A percentile compares a stretch with the other conserved stretches of the same genome.
Evolutionary conservation across 306 rosid genomes (phyloP).

Genomic region (Castanopsis chinensis): DNA sequence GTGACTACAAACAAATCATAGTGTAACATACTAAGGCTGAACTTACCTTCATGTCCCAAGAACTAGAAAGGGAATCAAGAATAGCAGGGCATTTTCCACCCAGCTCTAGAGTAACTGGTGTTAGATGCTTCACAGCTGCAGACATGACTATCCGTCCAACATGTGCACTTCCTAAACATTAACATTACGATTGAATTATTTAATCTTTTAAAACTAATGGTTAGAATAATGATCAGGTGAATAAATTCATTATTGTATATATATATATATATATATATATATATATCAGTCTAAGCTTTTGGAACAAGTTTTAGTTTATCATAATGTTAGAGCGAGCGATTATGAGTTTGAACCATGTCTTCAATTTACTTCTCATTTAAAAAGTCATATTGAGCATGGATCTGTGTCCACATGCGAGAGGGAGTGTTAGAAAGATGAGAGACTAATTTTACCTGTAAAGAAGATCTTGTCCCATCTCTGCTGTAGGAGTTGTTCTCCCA

Average conservation of each 20-base stretch:
- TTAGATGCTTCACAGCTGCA: conserved; percentile 63
- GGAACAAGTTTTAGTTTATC: too few species aligned
- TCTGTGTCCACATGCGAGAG: too few species aligned
- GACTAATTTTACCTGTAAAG: conserved; percentile 50
- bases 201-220: background rate
- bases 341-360: too few species aligned
- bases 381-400: too few species aligned
- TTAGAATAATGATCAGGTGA: too few species aligned
- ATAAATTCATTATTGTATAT: too few species aligned
- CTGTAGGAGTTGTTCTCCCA: conserved; percentile 48
- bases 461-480: conserved; percentile 72
- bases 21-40: background rate
- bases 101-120: conserved; percentile 69
- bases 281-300: too few species aligned
- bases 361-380: too few species aligned
- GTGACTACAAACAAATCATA: background rate
- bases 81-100: conserved; percentile 86
- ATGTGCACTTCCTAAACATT: conserved; percentile 47
- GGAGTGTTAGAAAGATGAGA: background rate
- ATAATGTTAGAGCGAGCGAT: too few species aligned
- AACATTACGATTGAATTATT: background rate
- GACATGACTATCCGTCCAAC: conserved; percentile 62
- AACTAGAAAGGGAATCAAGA: conserved; percentile 57
- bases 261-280: too few species aligned
- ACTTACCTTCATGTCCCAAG: conserved; percentile 56